Evolutionary conservation across 2,329 filamentous ascomycete genomes (phyloP).

Genomic region (Phyllosticta citribraziliensis): DNA sequence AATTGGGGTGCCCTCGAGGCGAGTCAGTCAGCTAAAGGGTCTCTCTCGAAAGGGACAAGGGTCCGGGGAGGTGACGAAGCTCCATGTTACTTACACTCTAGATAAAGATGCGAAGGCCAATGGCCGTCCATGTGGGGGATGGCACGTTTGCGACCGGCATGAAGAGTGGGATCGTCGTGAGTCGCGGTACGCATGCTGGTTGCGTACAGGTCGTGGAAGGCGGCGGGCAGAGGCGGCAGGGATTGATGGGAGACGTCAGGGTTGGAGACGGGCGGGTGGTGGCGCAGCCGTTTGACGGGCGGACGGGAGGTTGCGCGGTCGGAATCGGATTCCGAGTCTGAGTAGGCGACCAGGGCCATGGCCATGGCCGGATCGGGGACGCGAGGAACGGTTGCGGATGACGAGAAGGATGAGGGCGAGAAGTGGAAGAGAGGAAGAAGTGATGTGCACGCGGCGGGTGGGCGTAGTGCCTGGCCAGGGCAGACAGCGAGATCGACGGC

Average conservation of each 20-base stretch:
- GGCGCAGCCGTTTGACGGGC: not conserved
- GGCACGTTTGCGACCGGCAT: conserved; percentile 72
- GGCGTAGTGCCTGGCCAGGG: too few species aligned
- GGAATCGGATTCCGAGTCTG: conserved; percentile 30
- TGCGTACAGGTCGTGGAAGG: conserved; percentile 86
- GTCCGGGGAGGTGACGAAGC: conserved; percentile 14
- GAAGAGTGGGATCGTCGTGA: conserved; percentile 71
- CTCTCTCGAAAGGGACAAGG: not conserved
- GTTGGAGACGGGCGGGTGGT: not conserved
- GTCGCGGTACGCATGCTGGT: conserved; percentile 68
- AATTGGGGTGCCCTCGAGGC: conserved; percentile 27
- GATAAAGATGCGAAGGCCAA: conserved; percentile 87
- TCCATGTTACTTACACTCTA: conserved; percentile 74
- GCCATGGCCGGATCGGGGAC: not conserved
- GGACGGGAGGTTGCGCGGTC: conserved; percentile 10
- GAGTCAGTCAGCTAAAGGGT: conserved; percentile 6
- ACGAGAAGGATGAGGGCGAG: not conserved
- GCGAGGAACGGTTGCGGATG: not conserved
- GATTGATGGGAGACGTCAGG: conserved; percentile 6
- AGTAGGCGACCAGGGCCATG: conserved; percentile 54
- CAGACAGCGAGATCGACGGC: not conserved
- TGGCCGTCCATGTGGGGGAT: conserved; percentile 79
- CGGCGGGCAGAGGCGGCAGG: conserved; percentile 61
- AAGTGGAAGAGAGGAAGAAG: too few species aligned
- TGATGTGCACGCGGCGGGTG: too few species aligned